Percentiles rank a stretch among this genome's conserved stretches.
Evolutionary conservation across 164 flowering plant genomes (phyloP).

Genomic region (Warburgia ugandensis): DNA sequence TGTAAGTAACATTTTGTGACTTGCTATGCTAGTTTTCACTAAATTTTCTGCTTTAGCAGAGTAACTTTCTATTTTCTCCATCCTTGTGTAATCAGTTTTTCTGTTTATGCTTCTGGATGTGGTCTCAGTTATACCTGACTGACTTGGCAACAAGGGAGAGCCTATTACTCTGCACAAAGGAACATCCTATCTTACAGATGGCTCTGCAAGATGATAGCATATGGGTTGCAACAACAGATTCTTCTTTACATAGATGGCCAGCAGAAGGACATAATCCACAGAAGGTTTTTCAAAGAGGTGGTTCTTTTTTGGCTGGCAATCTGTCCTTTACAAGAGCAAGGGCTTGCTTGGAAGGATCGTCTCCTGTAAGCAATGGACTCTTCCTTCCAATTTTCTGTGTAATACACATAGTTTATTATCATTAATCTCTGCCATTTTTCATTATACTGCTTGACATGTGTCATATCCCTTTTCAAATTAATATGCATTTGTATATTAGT

Average conservation of each 20-base stretch:
- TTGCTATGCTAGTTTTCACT: background rate
- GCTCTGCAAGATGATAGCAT: slow-evolving; percentile 81
- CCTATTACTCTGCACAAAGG: slow-evolving; percentile 79
- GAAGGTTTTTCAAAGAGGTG: slow-evolving; percentile 76
- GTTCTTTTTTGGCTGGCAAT: slow-evolving; percentile 90
- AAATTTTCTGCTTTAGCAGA: background rate
- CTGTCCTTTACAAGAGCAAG: slow-evolving; percentile 88
- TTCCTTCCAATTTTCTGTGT: background rate
- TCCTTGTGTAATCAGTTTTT: slow-evolving; percentile 1
- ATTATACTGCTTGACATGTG: no score
- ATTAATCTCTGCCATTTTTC: no score
- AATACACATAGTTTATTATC: no score
- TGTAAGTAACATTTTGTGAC: slow-evolving; percentile 37
- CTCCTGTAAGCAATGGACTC: slow-evolving; percentile 44
- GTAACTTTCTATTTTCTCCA: background rate
- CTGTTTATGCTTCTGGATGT: slow-evolving; percentile 12
- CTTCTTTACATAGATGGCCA: slow-evolving; percentile 81
- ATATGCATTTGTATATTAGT: no score
- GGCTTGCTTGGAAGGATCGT: slow-evolving; percentile 81
- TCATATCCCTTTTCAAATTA: no score
- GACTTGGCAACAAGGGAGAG: slow-evolving; percentile 95
- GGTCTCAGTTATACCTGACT: slow-evolving; percentile 74
- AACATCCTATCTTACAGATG: slow-evolving; percentile 72
- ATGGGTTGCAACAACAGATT: slow-evolving; percentile 95
- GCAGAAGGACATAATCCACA: slow-evolving; percentile 73